Conservation (phyloP, 23 red algal species). For the Gracilaria gracilis region DNA sequence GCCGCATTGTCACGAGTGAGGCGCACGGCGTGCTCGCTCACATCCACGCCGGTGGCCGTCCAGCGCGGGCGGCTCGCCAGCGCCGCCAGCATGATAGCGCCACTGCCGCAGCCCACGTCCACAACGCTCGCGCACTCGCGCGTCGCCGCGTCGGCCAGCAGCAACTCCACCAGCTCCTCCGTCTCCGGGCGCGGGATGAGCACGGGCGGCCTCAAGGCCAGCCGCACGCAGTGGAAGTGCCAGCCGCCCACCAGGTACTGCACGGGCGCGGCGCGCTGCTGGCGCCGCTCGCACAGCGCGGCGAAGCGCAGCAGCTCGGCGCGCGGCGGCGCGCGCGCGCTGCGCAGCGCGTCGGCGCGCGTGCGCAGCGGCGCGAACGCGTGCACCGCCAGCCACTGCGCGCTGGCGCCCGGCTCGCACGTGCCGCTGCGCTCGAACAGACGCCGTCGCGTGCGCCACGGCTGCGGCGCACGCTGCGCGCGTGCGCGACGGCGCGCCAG, state of each 20-base stretch:
- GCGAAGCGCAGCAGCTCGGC: constrained; percentile 34
- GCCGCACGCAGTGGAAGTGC: constrained; percentile 83
- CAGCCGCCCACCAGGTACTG: constrained; percentile 97
- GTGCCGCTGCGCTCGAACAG: neutral
- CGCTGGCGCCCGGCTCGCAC: constrained; percentile 47
- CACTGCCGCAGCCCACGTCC: constrained; percentile 91
- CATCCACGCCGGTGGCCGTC: constrained; percentile 79
- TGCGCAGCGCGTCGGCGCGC: neutral
- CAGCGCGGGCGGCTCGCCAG: constrained; percentile 29
- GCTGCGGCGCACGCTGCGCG: constrained; percentile 10
- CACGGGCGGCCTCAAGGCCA: constrained; percentile 77
- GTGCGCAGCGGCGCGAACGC: constrained; percentile 19
- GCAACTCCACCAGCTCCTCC: constrained; percentile 87
- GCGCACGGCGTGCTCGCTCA: constrained; percentile 27
- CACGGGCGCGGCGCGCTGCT: constrained; percentile 53
- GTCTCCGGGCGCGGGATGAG: constrained; percentile 96
- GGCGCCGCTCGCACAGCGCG: constrained; percentile 24
- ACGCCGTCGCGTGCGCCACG: constrained; percentile 20
- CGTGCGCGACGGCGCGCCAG: neutral
- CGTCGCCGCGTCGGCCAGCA: constrained; percentile 29
- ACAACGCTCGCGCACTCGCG: constrained; percentile 27
- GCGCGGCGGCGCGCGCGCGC: neutral
- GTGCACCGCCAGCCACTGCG: constrained; percentile 56
- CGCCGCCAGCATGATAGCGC: constrained; percentile 87
- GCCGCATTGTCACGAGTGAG: constrained; percentile 60